These are phyloP conservation scores for Lentinus brumalis DNA, from an alignment of 768 basidiomycete genomes.

Conservation along the genomic window DNA sequence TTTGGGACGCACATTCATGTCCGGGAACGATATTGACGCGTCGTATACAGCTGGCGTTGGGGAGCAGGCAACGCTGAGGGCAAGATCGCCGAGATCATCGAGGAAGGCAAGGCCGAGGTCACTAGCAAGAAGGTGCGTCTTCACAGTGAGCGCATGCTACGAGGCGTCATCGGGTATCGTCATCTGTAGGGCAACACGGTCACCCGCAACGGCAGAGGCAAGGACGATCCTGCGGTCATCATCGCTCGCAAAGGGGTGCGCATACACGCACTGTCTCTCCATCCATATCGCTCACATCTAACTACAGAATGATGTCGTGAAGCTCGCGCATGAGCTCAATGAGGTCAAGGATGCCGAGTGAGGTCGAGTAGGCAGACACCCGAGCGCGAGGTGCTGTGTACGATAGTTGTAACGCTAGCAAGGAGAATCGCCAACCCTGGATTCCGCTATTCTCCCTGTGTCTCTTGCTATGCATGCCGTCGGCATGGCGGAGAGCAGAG, in stretches of 20 bases:
- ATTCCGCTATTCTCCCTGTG: too few species aligned
- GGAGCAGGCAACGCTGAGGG: conserved; percentile 36
- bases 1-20: not conserved
- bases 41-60: conserved; percentile 38
- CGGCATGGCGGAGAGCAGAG: too few species aligned
- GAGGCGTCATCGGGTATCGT: too few species aligned
- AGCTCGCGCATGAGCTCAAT: conserved; percentile 52
- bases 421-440: too few species aligned
- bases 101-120: conserved; percentile 45
- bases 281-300: too few species aligned
- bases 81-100: conserved; percentile 42
- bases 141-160: not conserved
- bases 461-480: too few species aligned
- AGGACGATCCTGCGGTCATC: conserved; percentile 52
- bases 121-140: conserved; percentile 45
- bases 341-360: conserved; percentile 38
- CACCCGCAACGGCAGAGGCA: conserved; percentile 40
- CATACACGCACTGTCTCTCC: conserved; percentile 3
- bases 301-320: conserved; percentile 50
- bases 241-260: conserved; percentile 47
- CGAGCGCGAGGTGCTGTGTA: too few species aligned
- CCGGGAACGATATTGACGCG: not conserved
- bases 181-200: conserved; percentile 42
- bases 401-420: too few species aligned
- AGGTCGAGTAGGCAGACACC: not conserved